Percentiles rank a stretch among this genome's conserved stretches.
Evolutionary conservation across 441 rosid genomes (phyloP).

Genomic region (Sinapis alba): DNA sequence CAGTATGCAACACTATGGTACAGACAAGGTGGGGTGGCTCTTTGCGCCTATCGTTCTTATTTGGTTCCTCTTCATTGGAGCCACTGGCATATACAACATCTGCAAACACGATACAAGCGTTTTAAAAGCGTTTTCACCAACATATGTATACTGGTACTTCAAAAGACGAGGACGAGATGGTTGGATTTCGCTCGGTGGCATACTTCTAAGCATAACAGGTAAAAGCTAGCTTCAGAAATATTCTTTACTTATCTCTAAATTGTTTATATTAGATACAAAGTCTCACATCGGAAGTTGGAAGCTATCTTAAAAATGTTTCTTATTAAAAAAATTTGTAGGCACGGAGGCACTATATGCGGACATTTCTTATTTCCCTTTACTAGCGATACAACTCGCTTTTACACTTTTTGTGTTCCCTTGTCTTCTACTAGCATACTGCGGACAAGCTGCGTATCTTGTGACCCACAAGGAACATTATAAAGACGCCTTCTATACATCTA

Average conservation of each 20-base stretch:
- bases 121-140: constrained; percentile 37
- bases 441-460: constrained; percentile 95
- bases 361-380: constrained; percentile 46
- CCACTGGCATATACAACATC: constrained; percentile 38
- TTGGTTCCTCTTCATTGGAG: constrained; percentile 43
- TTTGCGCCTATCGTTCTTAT: constrained; percentile 38
- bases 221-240: neutral
- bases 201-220: constrained; percentile 40
- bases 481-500: constrained; percentile 81
- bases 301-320: neutral
- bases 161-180: constrained; percentile 34
- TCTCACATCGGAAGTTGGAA: neutral
- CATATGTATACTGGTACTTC: constrained; percentile 35
- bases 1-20: constrained; percentile 44
- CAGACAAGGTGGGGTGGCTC: constrained; percentile 44
- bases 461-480: constrained; percentile 51
- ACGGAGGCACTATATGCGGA: neutral
- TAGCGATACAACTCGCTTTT: constrained; percentile 85
- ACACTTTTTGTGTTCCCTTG: constrained; percentile 87
- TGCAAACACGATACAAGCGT: constrained; percentile 30
- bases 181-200: constrained; percentile 35
- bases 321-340: neutral
- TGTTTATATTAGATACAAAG: neutral
- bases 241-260: neutral
- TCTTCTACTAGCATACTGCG: constrained; percentile 87